These are phyloP conservation scores for Paraphoma chrysanthemicola DNA, from an alignment of 2,329 filamentous ascomycete species.

Conservation along the genomic window DNA sequence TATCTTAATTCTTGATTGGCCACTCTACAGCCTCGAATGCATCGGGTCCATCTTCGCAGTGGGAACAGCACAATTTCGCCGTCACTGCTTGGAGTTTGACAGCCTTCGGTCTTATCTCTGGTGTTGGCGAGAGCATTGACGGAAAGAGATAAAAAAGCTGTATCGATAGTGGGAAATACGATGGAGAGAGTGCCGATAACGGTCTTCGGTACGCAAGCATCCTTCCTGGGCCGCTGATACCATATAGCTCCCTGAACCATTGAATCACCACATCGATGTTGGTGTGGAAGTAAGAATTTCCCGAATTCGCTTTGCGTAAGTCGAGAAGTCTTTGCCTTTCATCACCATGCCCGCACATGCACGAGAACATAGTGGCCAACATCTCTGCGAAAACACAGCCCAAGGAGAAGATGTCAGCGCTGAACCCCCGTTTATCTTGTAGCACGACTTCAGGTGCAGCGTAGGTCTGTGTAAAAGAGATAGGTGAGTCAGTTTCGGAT, in stretches of 20 bases:
- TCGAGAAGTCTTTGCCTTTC: neutral
- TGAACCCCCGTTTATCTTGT: conserved; percentile 15
- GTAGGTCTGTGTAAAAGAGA: neutral
- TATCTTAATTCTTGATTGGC: no score
- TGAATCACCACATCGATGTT: neutral
- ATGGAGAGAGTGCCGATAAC: no score
- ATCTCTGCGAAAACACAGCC: conserved; percentile 34
- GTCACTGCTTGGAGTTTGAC: neutral
- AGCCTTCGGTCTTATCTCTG: neutral
- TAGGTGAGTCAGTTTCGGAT: neutral
- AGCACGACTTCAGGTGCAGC: conserved; percentile 2
- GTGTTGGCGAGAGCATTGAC: neutral
- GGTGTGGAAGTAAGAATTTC: neutral
- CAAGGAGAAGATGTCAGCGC: conserved; percentile 30
- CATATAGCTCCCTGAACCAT: neutral
- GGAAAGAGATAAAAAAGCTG: no score
- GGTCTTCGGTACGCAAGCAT: no score
- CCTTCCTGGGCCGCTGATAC: neutral
- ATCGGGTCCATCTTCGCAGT: neutral
- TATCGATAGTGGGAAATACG: no score
- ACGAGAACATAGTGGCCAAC: neutral
- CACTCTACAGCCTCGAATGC: neutral
- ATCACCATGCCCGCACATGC: neutral
- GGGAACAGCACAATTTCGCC: neutral
- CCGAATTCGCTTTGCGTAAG: neutral